These are phyloP conservation scores for Zalaria sp. DNA, from an alignment of 2,329 filamentous ascomycete genomes.

Conservation along the genomic window DNA sequence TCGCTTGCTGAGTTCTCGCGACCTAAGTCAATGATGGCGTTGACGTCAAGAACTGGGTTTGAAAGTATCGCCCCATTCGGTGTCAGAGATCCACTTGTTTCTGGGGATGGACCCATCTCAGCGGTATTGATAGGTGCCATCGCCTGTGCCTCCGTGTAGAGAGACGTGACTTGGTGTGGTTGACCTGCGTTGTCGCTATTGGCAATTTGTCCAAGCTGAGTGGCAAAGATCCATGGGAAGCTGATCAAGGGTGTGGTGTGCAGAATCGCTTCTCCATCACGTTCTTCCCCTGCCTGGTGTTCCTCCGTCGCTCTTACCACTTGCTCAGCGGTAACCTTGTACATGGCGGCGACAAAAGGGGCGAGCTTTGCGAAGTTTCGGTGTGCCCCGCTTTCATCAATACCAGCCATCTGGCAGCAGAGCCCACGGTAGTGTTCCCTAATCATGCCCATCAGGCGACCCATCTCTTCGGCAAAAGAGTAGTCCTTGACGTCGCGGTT, in stretches of 20 bases:
- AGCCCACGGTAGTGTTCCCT: slow-evolving; percentile 54
- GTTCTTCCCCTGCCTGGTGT: slow-evolving; percentile 22
- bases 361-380: slow-evolving; percentile 43
- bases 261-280: slow-evolving; percentile 12
- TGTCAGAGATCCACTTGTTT: too few relatives aligned
- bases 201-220: slow-evolving; percentile 57
- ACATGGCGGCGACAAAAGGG: slow-evolving; percentile 75
- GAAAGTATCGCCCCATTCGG: too few relatives aligned
- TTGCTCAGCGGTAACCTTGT: slow-evolving; percentile 64
- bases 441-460: slow-evolving; percentile 49
- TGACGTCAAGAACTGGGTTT: too few relatives aligned
- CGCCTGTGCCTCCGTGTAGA: too few relatives aligned
- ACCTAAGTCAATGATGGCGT: too few relatives aligned
- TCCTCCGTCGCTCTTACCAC: slow-evolving; percentile 45
- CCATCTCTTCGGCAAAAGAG: slow-evolving; percentile 75
- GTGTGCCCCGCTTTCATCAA: slow-evolving; percentile 15
- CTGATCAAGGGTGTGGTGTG: slow-evolving; percentile 67
- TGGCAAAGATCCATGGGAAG: slow-evolving; percentile 83
- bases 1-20: too few relatives aligned
- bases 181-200: slow-evolving; percentile 11
- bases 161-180: not conserved
- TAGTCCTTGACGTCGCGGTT: slow-evolving; percentile 63
- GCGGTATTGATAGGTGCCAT: too few relatives aligned
- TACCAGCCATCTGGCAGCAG: slow-evolving; percentile 52
- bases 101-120: too few relatives aligned